Conservation (phyloP, 495 filamentous ascomycete genomes). For the Trichocladium antarcticum region DNA sequence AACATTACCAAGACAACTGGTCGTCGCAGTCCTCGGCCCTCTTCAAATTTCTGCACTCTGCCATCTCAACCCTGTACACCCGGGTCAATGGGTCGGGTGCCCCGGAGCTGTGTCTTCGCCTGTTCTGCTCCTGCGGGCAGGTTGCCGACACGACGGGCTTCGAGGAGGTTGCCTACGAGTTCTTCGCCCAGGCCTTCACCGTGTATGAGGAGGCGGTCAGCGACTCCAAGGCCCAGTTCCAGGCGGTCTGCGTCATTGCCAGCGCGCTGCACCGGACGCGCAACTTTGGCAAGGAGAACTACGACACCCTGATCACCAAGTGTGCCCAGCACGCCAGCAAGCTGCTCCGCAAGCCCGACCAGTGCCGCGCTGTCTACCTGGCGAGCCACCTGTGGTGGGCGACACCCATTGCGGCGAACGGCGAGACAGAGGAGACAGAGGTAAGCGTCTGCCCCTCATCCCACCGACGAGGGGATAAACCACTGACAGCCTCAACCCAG, state of each 20-base stretch:
- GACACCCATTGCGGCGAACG: conserved; percentile 68
- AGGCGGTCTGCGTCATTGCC: conserved; percentile 90
- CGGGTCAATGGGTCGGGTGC: conserved; percentile 64
- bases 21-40: conserved; percentile 76
- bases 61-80: conserved; percentile 77
- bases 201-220: conserved; percentile 94
- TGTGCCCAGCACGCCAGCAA: conserved; percentile 94
- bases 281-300: conserved; percentile 89
- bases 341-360: conserved; percentile 92
- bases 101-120: conserved; percentile 74
- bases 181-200: conserved; percentile 96
- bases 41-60: conserved; percentile 88
- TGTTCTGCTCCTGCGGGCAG: conserved; percentile 87
- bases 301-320: conserved; percentile 97
- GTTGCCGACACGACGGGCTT: conserved; percentile 85
- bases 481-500: conserved; percentile 40
- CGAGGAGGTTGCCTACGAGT: conserved; percentile 94
- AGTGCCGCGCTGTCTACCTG: conserved; percentile 91
- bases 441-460: conserved; percentile 43
- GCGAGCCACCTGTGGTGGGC: conserved; percentile 98
- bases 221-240: conserved; percentile 92
- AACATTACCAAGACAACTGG: conserved; percentile 95
- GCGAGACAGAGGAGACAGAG: conserved; percentile 71
- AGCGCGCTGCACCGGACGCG: conserved; percentile 76
- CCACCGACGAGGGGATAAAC: background rate